Conservation (phyloP, 2,329 filamentous ascomycete species). For the Aschersonia sp. region DNA sequence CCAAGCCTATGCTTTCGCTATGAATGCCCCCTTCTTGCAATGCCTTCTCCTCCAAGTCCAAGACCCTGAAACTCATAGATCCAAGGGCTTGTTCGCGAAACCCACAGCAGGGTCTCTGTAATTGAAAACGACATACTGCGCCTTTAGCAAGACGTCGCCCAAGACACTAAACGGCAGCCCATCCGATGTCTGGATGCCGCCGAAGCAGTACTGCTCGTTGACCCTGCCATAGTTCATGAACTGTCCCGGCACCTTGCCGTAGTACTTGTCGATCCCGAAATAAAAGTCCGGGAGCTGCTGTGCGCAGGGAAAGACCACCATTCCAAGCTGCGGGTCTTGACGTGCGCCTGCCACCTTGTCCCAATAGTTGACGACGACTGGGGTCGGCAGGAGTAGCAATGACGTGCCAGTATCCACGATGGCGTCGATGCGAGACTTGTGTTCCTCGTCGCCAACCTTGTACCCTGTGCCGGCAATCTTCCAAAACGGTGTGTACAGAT, state of each 20-base stretch:
- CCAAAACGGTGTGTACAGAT: slow-evolving; percentile 45
- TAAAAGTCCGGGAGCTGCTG: slow-evolving; percentile 29
- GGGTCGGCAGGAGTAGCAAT: slow-evolving; percentile 42
- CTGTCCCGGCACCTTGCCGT: slow-evolving; percentile 18
- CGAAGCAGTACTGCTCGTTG: slow-evolving; percentile 16
- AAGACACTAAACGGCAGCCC: slow-evolving; percentile 23
- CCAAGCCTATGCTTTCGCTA: background rate
- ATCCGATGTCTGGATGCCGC: slow-evolving; percentile 22
- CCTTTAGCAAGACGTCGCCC: slow-evolving; percentile 26
- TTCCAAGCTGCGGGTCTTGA: slow-evolving; percentile 29
- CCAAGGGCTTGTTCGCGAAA: slow-evolving; percentile 22
- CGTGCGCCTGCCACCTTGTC: slow-evolving; percentile 34
- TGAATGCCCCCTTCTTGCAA: too few relatives aligned
- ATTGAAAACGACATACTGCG: slow-evolving; percentile 29
- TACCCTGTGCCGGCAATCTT: slow-evolving; percentile 42
- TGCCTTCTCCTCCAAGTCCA: background rate
- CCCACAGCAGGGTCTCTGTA: slow-evolving; percentile 16
- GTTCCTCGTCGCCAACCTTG: slow-evolving; percentile 22
- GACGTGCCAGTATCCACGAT: slow-evolving; percentile 63
- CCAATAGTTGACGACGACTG: slow-evolving; percentile 46
- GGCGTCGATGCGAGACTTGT: slow-evolving; percentile 17
- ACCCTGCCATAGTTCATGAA: slow-evolving; percentile 23
- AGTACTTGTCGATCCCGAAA: slow-evolving; percentile 19
- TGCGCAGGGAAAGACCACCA: slow-evolving; percentile 44
- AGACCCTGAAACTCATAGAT: background rate